phyloP scores from a whole-genome alignment of 2,329 filamentous ascomycete genomes.

The Tolypocladium ovalisporum region DNA sequence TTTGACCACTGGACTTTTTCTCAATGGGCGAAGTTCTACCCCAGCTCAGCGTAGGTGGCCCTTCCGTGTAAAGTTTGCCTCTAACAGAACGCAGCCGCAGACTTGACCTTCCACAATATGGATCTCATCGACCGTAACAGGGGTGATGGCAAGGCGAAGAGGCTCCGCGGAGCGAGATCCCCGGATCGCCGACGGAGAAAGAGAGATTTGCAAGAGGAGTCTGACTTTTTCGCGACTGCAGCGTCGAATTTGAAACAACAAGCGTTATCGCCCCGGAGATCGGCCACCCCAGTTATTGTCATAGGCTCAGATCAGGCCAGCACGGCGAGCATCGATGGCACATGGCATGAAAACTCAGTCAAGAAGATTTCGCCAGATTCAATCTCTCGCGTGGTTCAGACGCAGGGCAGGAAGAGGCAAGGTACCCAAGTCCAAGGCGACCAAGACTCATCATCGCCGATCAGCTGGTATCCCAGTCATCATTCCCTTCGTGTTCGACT shows the following conservation, averaged over 20 bases:
- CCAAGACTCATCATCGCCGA: not conserved
- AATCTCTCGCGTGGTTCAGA: not conserved
- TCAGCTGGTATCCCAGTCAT: not conserved
- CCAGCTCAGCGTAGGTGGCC: slow-evolving; percentile 8
- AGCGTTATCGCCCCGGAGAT: not conserved
- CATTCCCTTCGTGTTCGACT: not conserved
- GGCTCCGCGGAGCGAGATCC: slow-evolving; percentile 3
- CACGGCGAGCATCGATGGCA: not conserved
- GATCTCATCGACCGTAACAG: slow-evolving; percentile 21
- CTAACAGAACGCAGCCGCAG: slow-evolving; percentile 29
- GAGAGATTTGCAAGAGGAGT: slow-evolving; percentile 23
- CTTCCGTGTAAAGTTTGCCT: not conserved
- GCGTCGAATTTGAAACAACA: not conserved
- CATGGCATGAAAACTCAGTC: not conserved
- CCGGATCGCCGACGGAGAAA: slow-evolving; percentile 16
- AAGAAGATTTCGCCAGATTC: not conserved
- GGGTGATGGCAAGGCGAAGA: not conserved
- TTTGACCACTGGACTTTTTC: slow-evolving; percentile 20
- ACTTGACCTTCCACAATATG: slow-evolving; percentile 43
- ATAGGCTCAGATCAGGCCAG: not conserved
- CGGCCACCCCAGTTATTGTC: not conserved
- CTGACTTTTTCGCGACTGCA: slow-evolving; percentile 20
- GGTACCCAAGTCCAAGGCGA: not conserved
- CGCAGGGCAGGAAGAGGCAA: not conserved
- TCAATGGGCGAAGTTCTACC: slow-evolving; percentile 18